phyloP scores from a whole-genome alignment of 768 basidiomycete species.

The Xerocomus brunneocitrinus region DNA sequence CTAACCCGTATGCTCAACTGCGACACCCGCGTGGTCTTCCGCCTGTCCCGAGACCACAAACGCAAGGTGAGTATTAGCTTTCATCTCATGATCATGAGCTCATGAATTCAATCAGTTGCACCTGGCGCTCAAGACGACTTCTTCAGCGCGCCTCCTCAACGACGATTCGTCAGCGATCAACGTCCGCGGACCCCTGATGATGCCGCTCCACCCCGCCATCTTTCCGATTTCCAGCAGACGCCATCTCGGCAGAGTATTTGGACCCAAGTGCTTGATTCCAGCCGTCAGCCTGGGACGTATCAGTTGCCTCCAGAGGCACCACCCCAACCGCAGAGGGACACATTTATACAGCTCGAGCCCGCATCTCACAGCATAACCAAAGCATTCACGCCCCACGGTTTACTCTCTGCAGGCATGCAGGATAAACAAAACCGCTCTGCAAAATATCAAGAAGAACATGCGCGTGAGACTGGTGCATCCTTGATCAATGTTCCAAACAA shows the following conservation, averaged over 20 bases:
- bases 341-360: conserved; percentile 73
- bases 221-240: conserved; percentile 45
- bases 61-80: conserved; percentile 38
- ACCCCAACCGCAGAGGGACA: conserved; percentile 38
- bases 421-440: conserved; percentile 96
- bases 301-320: conserved; percentile 31
- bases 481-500: conserved; percentile 95
- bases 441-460: conserved; percentile 90
- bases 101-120: conserved; percentile 10
- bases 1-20: conserved; percentile 42
- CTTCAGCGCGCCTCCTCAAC: conserved; percentile 34
- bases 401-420: conserved; percentile 91
- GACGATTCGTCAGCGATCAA: conserved; percentile 52
- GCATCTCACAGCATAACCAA: conserved; percentile 77
- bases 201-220: conserved; percentile 49
- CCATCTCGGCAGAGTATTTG: conserved; percentile 70
- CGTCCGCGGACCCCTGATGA: conserved; percentile 56
- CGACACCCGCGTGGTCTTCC: conserved; percentile 63
- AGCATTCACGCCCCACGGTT: conserved; percentile 90
- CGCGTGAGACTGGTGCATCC: conserved; percentile 86
- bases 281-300: conserved; percentile 44
- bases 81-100: conserved; percentile 1
- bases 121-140: conserved; percentile 45
- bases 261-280: conserved; percentile 83
- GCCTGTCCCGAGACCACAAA: conserved; percentile 50